Conservation (phyloP, 306 rosid species). For the Inga oerstediana region DNA sequence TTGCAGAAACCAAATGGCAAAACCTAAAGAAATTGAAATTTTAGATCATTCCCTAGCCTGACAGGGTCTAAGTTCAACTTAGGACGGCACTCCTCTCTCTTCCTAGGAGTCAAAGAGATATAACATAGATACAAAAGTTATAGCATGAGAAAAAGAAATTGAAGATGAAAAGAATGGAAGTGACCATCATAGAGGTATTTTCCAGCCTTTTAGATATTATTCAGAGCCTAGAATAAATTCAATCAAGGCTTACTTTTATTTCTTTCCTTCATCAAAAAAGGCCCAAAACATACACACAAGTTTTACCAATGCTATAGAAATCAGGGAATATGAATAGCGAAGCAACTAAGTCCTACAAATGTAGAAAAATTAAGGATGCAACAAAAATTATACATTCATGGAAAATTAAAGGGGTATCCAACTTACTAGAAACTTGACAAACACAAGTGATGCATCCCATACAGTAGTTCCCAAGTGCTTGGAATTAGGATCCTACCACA, state of each 20-base stretch:
- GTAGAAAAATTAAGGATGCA: not conserved
- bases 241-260: conserved; percentile 17
- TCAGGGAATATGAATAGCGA: not conserved
- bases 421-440: conserved; percentile 81
- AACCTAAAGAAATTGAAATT: conserved; percentile 11
- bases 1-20: conserved; percentile 20
- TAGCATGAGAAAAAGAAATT: not conserved
- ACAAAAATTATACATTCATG: not conserved
- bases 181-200: not conserved
- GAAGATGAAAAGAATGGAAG: not conserved
- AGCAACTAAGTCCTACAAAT: not conserved
- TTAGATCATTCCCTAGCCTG: conserved; percentile 1
- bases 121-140: not conserved
- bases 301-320: conserved; percentile 3
- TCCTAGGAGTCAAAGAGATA: conserved; percentile 20
- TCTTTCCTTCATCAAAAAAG: conserved; percentile 8
- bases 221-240: conserved; percentile 17
- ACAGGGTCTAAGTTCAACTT: conserved; percentile 20
- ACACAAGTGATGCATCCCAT: conserved; percentile 97
- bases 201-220: conserved; percentile 3
- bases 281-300: not conserved
- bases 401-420: conserved; percentile 17
- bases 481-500: conserved; percentile 84
- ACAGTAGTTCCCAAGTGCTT: conserved; percentile 95
- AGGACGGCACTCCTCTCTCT: conserved; percentile 20